Evolutionary conservation across 768 basidiomycete genomes (phyloP).

Genomic region (Rhizopogon rudus): DNA sequence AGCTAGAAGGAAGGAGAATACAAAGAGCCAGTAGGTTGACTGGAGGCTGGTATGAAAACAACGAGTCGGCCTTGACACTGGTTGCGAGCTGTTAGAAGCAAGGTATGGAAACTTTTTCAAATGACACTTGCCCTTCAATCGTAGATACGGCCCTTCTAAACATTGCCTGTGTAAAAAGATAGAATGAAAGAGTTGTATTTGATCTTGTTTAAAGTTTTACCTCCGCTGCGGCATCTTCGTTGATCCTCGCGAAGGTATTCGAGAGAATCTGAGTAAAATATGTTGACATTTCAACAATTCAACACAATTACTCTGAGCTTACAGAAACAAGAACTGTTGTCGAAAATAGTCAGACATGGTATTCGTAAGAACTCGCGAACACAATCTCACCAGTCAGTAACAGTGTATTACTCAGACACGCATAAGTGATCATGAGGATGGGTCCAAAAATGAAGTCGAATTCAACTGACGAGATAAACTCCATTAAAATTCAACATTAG

Average conservation of each 20-base stretch:
- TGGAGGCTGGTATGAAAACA: conserved; percentile 94
- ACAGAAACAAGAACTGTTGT: conserved; percentile 75
- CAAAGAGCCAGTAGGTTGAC: conserved; percentile 85
- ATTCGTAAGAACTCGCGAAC: background rate
- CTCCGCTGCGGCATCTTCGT: conserved; percentile 89
- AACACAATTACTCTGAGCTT: conserved; percentile 23
- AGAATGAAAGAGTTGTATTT: background rate
- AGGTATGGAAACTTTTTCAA: background rate
- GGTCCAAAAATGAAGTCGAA: conserved; percentile 92
- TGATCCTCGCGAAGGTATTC: conserved; percentile 92
- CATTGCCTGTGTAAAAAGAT: conserved; percentile 61
- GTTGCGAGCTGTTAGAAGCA: conserved; percentile 9
- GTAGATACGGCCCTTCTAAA: conserved; percentile 92
- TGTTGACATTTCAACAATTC: background rate
- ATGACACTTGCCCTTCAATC: conserved; percentile 71
- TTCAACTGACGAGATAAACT: conserved; percentile 34
- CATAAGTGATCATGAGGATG: conserved; percentile 85
- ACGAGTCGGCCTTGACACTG: conserved; percentile 82
- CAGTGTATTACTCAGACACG: conserved; percentile 88
- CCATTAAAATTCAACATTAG: conserved; percentile 1
- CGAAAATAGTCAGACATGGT: conserved; percentile 5
- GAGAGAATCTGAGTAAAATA: conserved; percentile 69
- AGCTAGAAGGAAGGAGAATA: conserved; percentile 83
- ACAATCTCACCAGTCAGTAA: conserved; percentile 72
- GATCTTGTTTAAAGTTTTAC: conserved; percentile 30